Percentiles rank a stretch among this genome's conserved stretches.
Evolutionary conservation across 139 green algal species (phyloP).

Genomic region (Pleodorina starrii): DNA sequence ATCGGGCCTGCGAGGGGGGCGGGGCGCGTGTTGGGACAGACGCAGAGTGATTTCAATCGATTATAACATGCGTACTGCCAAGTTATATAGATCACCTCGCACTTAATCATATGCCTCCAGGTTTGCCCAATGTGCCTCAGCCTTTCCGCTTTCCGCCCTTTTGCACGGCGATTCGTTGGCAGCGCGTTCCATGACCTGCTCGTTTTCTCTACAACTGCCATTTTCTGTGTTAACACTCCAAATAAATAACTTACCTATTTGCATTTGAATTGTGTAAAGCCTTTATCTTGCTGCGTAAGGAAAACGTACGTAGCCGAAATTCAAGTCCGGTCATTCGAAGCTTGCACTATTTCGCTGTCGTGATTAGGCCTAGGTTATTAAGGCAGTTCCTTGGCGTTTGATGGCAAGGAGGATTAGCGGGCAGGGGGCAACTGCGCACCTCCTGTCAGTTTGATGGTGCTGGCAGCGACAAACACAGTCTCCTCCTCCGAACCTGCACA

Average conservation of each 20-base stretch:
- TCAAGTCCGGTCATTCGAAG: not conserved
- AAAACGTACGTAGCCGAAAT: too few species aligned
- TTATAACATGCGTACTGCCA: too few species aligned
- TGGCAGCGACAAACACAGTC: not conserved
- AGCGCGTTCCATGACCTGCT: not conserved
- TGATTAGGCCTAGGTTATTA: not conserved
- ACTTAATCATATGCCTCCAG: too few species aligned
- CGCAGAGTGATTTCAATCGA: too few species aligned
- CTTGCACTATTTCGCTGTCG: not conserved
- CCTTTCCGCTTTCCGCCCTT: too few species aligned
- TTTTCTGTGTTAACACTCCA: not conserved
- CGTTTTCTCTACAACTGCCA: not conserved
- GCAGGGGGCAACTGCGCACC: not conserved
- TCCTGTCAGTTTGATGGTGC: conserved; percentile 9
- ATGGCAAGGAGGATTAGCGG: not conserved
- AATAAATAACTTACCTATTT: not conserved
- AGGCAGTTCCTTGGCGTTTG: not conserved
- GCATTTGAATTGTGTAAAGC: not conserved
- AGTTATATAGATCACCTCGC: too few species aligned
- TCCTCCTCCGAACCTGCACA: not conserved
- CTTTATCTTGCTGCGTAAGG: not conserved
- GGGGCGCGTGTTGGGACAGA: too few species aligned
- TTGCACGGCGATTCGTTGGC: conserved; percentile 11
- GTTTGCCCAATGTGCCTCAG: too few species aligned
- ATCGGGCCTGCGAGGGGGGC: too few species aligned